Percentiles rank a stretch among this genome's conserved stretches.
phyloP scores from a whole-genome alignment of 192 early-diverging fungal species.

The Hyaloraphidium curvatum region DNA sequence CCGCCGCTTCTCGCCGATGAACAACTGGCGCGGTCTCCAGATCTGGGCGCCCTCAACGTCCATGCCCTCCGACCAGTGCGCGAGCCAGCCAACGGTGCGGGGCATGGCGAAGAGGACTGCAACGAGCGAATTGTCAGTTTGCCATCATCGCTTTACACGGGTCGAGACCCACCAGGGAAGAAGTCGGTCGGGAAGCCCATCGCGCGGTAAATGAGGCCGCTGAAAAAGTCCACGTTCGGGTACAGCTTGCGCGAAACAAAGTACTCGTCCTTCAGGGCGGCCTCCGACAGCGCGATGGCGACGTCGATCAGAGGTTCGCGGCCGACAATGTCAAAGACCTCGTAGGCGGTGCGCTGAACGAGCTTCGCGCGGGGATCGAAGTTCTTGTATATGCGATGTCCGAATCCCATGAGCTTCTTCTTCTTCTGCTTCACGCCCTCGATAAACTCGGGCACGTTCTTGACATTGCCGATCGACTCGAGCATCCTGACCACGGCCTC shows the following conservation, averaged over 20 bases:
- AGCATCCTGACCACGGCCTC: constrained; percentile 45
- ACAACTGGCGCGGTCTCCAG: constrained; percentile 43
- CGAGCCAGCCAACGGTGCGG: constrained; percentile 35
- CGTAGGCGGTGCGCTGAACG: constrained; percentile 32
- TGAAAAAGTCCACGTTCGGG: constrained; percentile 33
- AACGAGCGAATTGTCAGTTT: no score
- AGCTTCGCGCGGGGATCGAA: constrained; percentile 47
- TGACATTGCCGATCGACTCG: constrained; percentile 33
- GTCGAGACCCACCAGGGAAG: no score
- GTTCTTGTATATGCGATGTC: constrained; percentile 38
- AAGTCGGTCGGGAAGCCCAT: constrained; percentile 56
- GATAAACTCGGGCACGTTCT: constrained; percentile 35
- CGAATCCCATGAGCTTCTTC: constrained; percentile 41
- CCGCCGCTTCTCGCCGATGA: constrained; percentile 25
- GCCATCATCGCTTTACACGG: no score
- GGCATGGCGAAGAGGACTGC: constrained; percentile 23
- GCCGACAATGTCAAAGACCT: constrained; percentile 47
- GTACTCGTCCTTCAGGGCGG: constrained; percentile 36
- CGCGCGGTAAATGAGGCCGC: constrained; percentile 39
- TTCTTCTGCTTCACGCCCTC: constrained; percentile 37
- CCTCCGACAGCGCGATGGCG: constrained; percentile 37
- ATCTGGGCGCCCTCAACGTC: constrained; percentile 33
- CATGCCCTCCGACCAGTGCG: constrained; percentile 41
- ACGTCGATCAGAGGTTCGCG: constrained; percentile 37
- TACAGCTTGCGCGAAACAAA: constrained; percentile 42